Percentiles rank a stretch among this genome's conserved stretches.
Evolutionary conservation across 2,329 filamentous ascomycete genomes (phyloP).

Genomic region (Aspergillus aculeatus): DNA sequence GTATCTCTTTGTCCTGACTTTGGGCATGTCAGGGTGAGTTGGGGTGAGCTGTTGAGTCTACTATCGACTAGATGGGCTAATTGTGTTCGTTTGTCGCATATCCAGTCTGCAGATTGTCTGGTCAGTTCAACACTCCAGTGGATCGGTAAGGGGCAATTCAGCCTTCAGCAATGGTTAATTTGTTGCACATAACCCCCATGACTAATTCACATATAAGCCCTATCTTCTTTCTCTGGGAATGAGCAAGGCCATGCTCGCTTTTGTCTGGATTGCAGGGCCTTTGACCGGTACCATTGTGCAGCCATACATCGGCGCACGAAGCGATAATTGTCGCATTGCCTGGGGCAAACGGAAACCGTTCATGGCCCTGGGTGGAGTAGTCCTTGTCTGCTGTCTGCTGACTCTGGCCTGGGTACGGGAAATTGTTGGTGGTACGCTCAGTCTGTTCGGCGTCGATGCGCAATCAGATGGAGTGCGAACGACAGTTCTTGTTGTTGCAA

Average conservation of each 20-base stretch:
- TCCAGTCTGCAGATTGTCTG: conserved; percentile 80
- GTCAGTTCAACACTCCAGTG: conserved; percentile 91
- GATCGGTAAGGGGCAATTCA: conserved; percentile 58
- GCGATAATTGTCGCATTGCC: conserved; percentile 70
- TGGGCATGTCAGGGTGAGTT: conserved; percentile 71
- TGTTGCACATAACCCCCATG: background rate
- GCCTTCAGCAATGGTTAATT: background rate
- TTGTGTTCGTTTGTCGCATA: background rate
- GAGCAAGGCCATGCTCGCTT: conserved; percentile 77
- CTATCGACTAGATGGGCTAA: background rate
- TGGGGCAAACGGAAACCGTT: conserved; percentile 81
- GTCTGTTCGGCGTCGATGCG: conserved; percentile 66
- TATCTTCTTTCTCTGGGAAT: conserved; percentile 75
- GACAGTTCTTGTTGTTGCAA: conserved; percentile 71
- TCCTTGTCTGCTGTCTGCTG: conserved; percentile 66
- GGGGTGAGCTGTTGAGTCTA: background rate
- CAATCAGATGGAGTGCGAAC: conserved; percentile 61
- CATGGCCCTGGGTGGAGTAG: conserved; percentile 67
- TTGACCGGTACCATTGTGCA: conserved; percentile 75
- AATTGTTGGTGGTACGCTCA: conserved; percentile 65
- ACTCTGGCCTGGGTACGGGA: conserved; percentile 71
- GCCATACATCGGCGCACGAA: conserved; percentile 76
- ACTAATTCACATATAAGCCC: conserved; percentile 45
- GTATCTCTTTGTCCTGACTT: conserved; percentile 81
- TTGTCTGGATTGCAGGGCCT: conserved; percentile 83